Conservation (phyloP, 306 rosid genomes). For the Carpinus fangiana region DNA sequence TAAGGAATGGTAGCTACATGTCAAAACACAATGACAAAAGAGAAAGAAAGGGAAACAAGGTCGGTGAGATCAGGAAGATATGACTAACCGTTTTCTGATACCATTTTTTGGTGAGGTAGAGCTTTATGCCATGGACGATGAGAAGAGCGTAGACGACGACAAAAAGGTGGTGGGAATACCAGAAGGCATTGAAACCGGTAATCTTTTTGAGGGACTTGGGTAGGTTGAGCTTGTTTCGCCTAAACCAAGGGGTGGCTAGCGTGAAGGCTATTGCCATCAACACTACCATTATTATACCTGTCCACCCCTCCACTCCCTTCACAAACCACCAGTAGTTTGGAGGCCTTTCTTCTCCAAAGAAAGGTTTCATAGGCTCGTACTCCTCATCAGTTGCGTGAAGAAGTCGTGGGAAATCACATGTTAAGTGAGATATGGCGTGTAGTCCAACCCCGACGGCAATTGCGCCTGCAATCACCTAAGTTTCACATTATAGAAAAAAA, state of each 20-base stretch:
- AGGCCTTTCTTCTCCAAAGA: slow-evolving; percentile 53
- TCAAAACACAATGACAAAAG: slow-evolving; percentile 3
- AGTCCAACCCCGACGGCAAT: slow-evolving; percentile 48
- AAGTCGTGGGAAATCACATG: slow-evolving; percentile 56
- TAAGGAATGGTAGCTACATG: not conserved
- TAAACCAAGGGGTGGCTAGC: slow-evolving; percentile 63
- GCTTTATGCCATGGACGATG: slow-evolving; percentile 46
- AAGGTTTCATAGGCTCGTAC: slow-evolving; percentile 39
- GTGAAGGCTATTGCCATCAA: slow-evolving; percentile 64
- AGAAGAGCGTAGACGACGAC: slow-evolving; percentile 56
- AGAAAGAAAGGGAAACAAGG: not conserved
- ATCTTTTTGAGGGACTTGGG: slow-evolving; percentile 51
- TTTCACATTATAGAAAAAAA: not conserved
- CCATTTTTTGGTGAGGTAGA: slow-evolving; percentile 58
- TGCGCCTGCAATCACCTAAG: slow-evolving; percentile 39
- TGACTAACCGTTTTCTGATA: slow-evolving; percentile 49
- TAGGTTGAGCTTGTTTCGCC: slow-evolving; percentile 53
- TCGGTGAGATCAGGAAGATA: no score
- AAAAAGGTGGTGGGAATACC: slow-evolving; percentile 67
- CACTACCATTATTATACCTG: slow-evolving; percentile 45
- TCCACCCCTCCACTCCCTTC: slow-evolving; percentile 50
- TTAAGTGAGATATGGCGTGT: slow-evolving; percentile 47
- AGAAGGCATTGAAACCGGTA: slow-evolving; percentile 66
- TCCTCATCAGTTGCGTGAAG: slow-evolving; percentile 36
- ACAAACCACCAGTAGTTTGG: slow-evolving; percentile 54